A percentile compares a stretch with the other conserved stretches of the same genome.
Evolutionary conservation across 2,329 filamentous ascomycete genomes (phyloP).

Genomic region (Colletotrichum lindemuthianum): DNA sequence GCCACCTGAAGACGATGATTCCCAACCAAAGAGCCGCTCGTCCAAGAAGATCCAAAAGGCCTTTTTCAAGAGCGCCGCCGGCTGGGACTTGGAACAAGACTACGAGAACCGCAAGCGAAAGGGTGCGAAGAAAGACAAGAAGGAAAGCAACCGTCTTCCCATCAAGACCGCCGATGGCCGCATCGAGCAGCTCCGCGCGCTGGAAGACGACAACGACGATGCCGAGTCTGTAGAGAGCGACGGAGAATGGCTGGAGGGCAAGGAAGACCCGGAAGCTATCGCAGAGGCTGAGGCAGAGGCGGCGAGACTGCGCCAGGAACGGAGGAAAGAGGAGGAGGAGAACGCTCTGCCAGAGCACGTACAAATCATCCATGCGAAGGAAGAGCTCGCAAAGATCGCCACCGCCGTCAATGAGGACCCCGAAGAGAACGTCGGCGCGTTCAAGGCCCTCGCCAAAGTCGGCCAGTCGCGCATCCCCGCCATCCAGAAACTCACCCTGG

Average conservation of each 20-base stretch:
- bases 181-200: constrained; percentile 68
- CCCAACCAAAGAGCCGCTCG: constrained; percentile 40
- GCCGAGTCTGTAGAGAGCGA: constrained; percentile 69
- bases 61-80: constrained; percentile 79
- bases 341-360: constrained; percentile 78
- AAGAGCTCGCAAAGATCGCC: constrained; percentile 88
- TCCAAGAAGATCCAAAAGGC: constrained; percentile 63
- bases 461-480: constrained; percentile 75
- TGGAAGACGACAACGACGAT: constrained; percentile 66
- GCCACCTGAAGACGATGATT: constrained; percentile 56
- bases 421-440: constrained; percentile 84
- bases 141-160: constrained; percentile 79
- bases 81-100: constrained; percentile 92
- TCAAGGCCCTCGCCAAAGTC: constrained; percentile 81
- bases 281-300: constrained; percentile 48
- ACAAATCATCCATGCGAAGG: constrained; percentile 87
- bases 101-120: constrained; percentile 87
- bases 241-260: constrained; percentile 71
- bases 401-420: constrained; percentile 87
- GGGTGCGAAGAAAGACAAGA: constrained; percentile 75
- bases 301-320: constrained; percentile 53
- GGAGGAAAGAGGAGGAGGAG: constrained; percentile 53
- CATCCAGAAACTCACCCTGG: constrained; percentile 86
- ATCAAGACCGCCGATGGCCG: constrained; percentile 86
- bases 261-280: constrained; percentile 66